Evolutionary conservation across 805 yeast genomes (phyloP).

Genomic region (Metschnikowia koreensis): DNA sequence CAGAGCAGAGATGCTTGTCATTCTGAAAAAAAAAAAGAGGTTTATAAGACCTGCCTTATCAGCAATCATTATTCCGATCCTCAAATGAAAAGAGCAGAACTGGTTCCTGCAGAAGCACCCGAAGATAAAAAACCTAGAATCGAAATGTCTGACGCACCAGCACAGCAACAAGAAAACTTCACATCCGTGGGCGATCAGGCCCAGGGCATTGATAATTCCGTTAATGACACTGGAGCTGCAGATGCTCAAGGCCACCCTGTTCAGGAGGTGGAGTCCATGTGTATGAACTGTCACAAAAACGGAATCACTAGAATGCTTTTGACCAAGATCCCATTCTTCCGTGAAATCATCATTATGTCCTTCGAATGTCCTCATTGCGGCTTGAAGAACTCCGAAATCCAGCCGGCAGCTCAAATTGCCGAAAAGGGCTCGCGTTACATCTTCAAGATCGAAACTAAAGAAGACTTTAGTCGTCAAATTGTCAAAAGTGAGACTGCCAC

Average conservation of each 20-base stretch:
- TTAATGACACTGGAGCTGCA: slow-evolving; percentile 66
- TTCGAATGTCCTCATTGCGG: slow-evolving; percentile 96
- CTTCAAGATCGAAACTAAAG: slow-evolving; percentile 61
- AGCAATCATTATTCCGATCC: neutral
- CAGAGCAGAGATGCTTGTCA: slow-evolving; percentile 7
- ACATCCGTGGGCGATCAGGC: slow-evolving; percentile 32
- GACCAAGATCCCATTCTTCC: slow-evolving; percentile 87
- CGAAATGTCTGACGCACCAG: slow-evolving; percentile 9
- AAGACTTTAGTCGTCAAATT: slow-evolving; percentile 85
- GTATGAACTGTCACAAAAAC: slow-evolving; percentile 90
- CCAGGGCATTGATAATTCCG: slow-evolving; percentile 42
- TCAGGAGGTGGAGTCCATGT: slow-evolving; percentile 89
- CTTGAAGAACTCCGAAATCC: slow-evolving; percentile 86
- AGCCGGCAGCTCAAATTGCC: slow-evolving; percentile 91
- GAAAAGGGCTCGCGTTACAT: slow-evolving; percentile 79
- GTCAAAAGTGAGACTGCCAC: slow-evolving; percentile 86
- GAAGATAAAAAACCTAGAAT: slow-evolving; percentile 18
- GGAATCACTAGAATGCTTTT: slow-evolving; percentile 83
- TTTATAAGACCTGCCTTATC: neutral
- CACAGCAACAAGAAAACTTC: slow-evolving; percentile 12
- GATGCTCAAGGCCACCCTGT: slow-evolving; percentile 92
- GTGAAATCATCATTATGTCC: slow-evolving; percentile 90
- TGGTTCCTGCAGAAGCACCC: slow-evolving; percentile 13
- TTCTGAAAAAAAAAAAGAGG: neutral
- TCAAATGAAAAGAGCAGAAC: slow-evolving; percentile 16